phyloP scores from a whole-genome alignment of 108 stramenopile species.

The Discostella pseudostelligera region DNA sequence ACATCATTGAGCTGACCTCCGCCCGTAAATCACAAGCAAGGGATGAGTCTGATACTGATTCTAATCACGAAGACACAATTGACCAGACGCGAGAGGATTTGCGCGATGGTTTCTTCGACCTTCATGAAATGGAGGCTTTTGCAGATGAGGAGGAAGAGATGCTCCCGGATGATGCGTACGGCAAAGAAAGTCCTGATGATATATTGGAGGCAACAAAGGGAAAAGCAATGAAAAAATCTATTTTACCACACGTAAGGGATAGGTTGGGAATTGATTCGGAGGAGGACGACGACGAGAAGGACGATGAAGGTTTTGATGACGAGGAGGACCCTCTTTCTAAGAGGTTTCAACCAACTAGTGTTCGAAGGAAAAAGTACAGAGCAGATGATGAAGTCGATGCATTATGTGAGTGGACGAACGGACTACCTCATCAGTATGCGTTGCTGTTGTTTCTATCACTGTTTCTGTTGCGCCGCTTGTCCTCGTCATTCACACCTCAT shows the following conservation, averaged over 20 bases:
- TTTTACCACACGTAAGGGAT: conserved; percentile 60
- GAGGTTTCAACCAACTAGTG: conserved; percentile 29
- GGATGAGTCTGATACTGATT: conserved; percentile 12
- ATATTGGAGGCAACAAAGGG: conserved; percentile 6
- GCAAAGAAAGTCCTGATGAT: conserved; percentile 33
- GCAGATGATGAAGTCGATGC: conserved; percentile 85
- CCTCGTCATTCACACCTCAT: too few relatives aligned
- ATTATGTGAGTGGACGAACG: conserved; percentile 44
- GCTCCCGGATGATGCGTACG: conserved; percentile 70
- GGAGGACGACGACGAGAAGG: conserved; percentile 52
- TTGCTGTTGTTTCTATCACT: background rate
- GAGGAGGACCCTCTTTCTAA: conserved; percentile 35
- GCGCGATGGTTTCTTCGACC: conserved; percentile 92
- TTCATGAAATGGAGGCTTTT: conserved; percentile 94
- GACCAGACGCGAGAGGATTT: conserved; percentile 78
- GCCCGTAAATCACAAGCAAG: conserved; percentile 1
- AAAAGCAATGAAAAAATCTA: conserved; percentile 1
- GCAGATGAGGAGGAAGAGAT: conserved; percentile 92
- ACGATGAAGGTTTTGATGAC: conserved; percentile 51
- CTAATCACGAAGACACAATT: conserved; percentile 26
- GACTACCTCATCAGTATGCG: background rate
- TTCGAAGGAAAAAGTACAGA: conserved; percentile 72
- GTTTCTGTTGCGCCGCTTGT: too few relatives aligned
- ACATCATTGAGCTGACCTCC: conserved; percentile 12
- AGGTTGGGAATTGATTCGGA: conserved; percentile 48